A percentile compares a stretch with the other conserved stretches of the same genome.
These are phyloP conservation scores for Cryptosporidium muris DNA, from an alignment of 169 alveolate genomes.

Conservation along the genomic window DNA sequence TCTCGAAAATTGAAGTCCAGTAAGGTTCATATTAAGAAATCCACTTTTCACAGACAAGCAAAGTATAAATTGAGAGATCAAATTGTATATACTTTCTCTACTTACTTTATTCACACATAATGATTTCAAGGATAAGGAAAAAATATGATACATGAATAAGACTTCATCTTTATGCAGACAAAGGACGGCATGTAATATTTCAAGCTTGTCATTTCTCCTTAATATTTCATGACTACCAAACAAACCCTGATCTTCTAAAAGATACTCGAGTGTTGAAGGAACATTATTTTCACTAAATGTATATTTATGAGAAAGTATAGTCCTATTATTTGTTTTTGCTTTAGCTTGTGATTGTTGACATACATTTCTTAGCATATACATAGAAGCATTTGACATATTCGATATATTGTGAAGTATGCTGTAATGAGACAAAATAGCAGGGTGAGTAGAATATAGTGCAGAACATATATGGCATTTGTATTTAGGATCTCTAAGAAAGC, in stretches of 20 bases:
- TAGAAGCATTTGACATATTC: constrained; percentile 32
- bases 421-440: constrained; percentile 60
- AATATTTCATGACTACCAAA: not conserved
- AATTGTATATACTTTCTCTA: too few species aligned
- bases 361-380: constrained; percentile 26
- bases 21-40: constrained; percentile 4
- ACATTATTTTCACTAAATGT: constrained; percentile 35
- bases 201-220: constrained; percentile 19
- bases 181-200: constrained; percentile 32
- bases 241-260: not conserved
- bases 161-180: constrained; percentile 52
- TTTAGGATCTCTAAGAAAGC: constrained; percentile 42
- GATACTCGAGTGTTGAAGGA: constrained; percentile 34
- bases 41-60: not conserved
- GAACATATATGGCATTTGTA: constrained; percentile 62
- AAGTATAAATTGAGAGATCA: too few species aligned
- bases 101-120: not conserved
- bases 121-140: constrained; percentile 4
- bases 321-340: constrained; percentile 18
- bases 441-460: constrained; percentile 65
- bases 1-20: constrained; percentile 50
- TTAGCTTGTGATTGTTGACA: not conserved
- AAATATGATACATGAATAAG: constrained; percentile 7
- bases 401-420: constrained; percentile 42
- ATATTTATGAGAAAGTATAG: constrained; percentile 8